phyloP scores from a whole-genome alignment of 2,329 filamentous ascomycete species.

The Monilinia laxa region DNA sequence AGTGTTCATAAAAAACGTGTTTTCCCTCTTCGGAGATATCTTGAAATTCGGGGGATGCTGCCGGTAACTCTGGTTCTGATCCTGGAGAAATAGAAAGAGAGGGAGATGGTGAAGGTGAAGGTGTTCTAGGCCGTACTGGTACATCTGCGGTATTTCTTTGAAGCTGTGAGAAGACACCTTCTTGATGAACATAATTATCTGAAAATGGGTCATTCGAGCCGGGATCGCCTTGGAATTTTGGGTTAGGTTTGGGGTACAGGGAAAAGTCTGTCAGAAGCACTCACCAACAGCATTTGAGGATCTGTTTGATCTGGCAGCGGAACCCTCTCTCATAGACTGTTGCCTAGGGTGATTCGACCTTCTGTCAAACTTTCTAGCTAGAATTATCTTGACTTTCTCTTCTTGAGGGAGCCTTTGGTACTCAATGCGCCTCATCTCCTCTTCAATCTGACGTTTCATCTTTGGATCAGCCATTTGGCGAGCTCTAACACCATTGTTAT shows the following conservation, averaged over 20 bases:
- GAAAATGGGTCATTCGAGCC: slow-evolving; percentile 2
- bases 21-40: slow-evolving; percentile 2
- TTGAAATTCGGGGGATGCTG: background rate
- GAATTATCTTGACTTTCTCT: background rate
- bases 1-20: background rate
- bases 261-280: background rate
- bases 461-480: background rate
- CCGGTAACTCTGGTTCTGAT: background rate
- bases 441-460: background rate
- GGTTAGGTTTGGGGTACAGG: background rate
- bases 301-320: background rate
- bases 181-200: background rate
- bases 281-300: background rate
- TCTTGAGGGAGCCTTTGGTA: background rate
- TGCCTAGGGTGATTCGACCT: slow-evolving; percentile 24
- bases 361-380: slow-evolving; percentile 10
- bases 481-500: background rate
- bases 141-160: background rate
- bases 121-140: too few species aligned
- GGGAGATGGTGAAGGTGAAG: background rate
- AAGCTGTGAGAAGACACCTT: background rate
- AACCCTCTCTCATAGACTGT: slow-evolving; percentile 24
- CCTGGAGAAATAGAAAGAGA: background rate
- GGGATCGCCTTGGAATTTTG: background rate
- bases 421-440: background rate